phyloP scores from a whole-genome alignment of 2,329 filamentous ascomycete genomes.

The Metarhizium album region DNA sequence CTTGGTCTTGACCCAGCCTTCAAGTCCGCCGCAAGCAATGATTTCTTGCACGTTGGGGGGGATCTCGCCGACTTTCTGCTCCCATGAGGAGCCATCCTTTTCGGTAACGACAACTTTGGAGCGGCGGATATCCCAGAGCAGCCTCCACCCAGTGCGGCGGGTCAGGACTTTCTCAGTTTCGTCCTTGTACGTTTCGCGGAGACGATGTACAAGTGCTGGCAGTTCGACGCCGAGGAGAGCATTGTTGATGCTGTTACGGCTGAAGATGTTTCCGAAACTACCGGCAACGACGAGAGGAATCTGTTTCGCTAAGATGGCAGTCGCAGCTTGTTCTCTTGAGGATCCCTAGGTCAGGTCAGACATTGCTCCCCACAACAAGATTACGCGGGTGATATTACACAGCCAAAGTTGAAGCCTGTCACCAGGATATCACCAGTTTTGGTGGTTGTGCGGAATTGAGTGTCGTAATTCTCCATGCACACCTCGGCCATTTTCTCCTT shows the following conservation, averaged over 20 bases:
- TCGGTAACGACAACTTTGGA: conserved; percentile 65
- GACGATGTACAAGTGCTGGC: conserved; percentile 51
- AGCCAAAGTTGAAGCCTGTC: conserved; percentile 81
- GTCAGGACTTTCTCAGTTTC: conserved; percentile 47
- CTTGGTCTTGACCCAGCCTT: conserved; percentile 70
- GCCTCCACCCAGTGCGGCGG: conserved; percentile 68
- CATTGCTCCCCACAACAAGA: not conserved
- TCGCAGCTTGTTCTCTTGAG: conserved; percentile 68
- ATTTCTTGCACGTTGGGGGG: conserved; percentile 79
- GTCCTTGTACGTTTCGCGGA: conserved; percentile 28
- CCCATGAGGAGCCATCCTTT: conserved; percentile 58
- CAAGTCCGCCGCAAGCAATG: conserved; percentile 64
- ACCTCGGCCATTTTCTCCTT: conserved; percentile 74
- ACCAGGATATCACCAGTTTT: conserved; percentile 71
- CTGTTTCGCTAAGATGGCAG: conserved; percentile 68
- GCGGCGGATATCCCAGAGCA: conserved; percentile 68
- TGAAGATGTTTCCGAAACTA: conserved; percentile 77
- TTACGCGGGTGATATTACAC: conserved; percentile 47
- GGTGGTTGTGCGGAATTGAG: conserved; percentile 52
- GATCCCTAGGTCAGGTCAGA: not conserved
- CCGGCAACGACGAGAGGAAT: conserved; percentile 72
- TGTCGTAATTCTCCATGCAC: conserved; percentile 92
- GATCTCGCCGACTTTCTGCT: conserved; percentile 69
- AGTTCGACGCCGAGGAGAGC: conserved; percentile 62
- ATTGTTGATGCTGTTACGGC: conserved; percentile 68